phyloP scores from a whole-genome alignment of 2,329 filamentous ascomycete species.

The Parasarocladium wereldwijsianum region DNA sequence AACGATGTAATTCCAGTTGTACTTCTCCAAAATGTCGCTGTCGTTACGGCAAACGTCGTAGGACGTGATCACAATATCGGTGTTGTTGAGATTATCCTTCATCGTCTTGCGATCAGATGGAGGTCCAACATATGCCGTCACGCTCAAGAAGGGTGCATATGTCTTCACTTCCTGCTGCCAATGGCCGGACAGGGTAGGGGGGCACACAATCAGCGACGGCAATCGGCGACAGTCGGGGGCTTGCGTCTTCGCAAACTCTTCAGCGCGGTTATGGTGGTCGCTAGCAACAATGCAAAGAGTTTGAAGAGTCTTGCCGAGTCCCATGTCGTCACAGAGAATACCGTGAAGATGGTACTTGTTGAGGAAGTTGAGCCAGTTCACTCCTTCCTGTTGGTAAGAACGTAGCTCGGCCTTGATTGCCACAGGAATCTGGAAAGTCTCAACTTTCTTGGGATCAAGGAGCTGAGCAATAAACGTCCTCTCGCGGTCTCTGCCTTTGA shows the following conservation, averaged over 20 bases:
- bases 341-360: conserved; percentile 97
- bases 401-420: conserved; percentile 93
- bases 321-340: conserved; percentile 98
- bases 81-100: conserved; percentile 53
- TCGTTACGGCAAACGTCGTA: conserved; percentile 98
- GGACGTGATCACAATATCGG: conserved; percentile 91
- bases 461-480: conserved; percentile 95
- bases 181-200: conserved; percentile 88
- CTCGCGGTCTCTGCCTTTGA: conserved; percentile 84
- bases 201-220: conserved; percentile 89
- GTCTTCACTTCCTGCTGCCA: conserved; percentile 97
- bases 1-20: conserved; percentile 95
- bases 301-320: conserved; percentile 91
- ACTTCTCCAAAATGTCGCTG: conserved; percentile 63
- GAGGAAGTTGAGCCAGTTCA: conserved; percentile 96
- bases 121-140: conserved; percentile 81
- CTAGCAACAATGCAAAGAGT: conserved; percentile 96
- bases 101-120: conserved; percentile 65
- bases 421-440: conserved; percentile 84
- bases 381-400: conserved; percentile 95
- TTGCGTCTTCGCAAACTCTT: conserved; percentile 75
- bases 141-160: conserved; percentile 86
- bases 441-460: conserved; percentile 91
- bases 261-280: conserved; percentile 84
- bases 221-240: conserved; percentile 64